These are phyloP conservation scores for Withania somnifera DNA, from an alignment of 305 asterid genomes.

Conservation along the genomic window DNA sequence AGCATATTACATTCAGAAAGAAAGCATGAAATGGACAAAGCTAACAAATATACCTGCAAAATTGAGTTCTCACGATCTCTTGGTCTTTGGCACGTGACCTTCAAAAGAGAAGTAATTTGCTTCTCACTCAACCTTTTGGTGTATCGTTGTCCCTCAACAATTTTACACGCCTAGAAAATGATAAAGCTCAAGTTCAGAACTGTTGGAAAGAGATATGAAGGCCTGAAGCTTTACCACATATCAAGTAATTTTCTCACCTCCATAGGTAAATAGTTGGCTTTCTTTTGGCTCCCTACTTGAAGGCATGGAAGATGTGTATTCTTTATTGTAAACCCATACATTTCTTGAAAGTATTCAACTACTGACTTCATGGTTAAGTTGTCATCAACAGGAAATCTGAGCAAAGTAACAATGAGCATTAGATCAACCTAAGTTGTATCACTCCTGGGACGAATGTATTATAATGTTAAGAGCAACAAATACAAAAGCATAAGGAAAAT, in stretches of 20 bases:
- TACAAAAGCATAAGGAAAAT: neutral
- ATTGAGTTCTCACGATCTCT: constrained; percentile 85
- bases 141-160: constrained; percentile 94
- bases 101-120: constrained; percentile 86
- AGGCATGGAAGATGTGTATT: constrained; percentile 96
- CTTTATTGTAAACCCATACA: constrained; percentile 87
- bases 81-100: constrained; percentile 96
- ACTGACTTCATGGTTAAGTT: constrained; percentile 85
- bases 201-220: neutral
- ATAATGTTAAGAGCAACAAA: neutral
- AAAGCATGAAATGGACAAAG: neutral
- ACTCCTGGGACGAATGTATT: neutral
- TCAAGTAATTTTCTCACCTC: constrained; percentile 41
- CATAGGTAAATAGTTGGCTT: constrained; percentile 97
- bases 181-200: neutral
- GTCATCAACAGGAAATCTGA: constrained; percentile 95
- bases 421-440: neutral
- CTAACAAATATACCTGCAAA: constrained; percentile 47
- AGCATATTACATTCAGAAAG: neutral
- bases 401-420: neutral
- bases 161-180: constrained; percentile 72
- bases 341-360: constrained; percentile 85
- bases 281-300: constrained; percentile 99
- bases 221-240: neutral
- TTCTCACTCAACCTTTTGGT: constrained; percentile 91